Conservation (phyloP, 2,329 filamentous ascomycete genomes). For the Colletotrichum siamense region DNA sequence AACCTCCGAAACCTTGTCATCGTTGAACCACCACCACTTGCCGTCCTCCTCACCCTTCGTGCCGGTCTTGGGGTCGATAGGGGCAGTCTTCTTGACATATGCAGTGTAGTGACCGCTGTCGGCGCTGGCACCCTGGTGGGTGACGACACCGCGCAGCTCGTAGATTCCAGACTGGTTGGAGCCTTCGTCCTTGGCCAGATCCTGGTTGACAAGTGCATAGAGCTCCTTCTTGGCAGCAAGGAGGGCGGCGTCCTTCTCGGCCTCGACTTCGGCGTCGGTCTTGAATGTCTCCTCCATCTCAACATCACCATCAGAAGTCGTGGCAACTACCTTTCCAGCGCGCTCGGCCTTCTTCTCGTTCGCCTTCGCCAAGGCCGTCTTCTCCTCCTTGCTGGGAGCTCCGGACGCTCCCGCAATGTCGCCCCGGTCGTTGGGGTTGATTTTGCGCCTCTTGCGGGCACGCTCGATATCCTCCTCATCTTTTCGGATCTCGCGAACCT, state of each 20-base stretch:
- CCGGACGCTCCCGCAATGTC: conserved; percentile 50
- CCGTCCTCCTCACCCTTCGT: conserved; percentile 83
- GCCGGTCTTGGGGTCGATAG: conserved; percentile 75
- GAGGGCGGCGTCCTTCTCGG: conserved; percentile 79
- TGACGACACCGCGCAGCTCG: conserved; percentile 91
- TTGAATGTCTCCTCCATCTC: conserved; percentile 82
- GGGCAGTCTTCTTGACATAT: conserved; percentile 90
- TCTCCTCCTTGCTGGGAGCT: conserved; percentile 50
- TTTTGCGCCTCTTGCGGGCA: conserved; percentile 89
- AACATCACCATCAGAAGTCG: conserved; percentile 67
- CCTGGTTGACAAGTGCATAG: conserved; percentile 75
- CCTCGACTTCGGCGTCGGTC: conserved; percentile 91
- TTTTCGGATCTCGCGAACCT: conserved; percentile 92
- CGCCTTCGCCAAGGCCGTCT: conserved; percentile 55
- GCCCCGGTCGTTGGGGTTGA: conserved; percentile 50
- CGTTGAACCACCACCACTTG: conserved; percentile 99
- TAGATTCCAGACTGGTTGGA: conserved; percentile 95
- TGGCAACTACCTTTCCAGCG: conserved; percentile 31
- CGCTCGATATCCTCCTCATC: conserved; percentile 94
- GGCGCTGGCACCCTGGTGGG: conserved; percentile 94
- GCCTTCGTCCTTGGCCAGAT: conserved; percentile 77
- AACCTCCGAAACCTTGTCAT: conserved; percentile 95
- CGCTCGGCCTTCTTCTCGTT: conserved; percentile 42
- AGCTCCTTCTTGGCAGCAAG: conserved; percentile 88
- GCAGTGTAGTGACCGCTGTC: conserved; percentile 98